phyloP scores from a whole-genome alignment of 305 asterid genomes.

The Solanum chacoense region DNA sequence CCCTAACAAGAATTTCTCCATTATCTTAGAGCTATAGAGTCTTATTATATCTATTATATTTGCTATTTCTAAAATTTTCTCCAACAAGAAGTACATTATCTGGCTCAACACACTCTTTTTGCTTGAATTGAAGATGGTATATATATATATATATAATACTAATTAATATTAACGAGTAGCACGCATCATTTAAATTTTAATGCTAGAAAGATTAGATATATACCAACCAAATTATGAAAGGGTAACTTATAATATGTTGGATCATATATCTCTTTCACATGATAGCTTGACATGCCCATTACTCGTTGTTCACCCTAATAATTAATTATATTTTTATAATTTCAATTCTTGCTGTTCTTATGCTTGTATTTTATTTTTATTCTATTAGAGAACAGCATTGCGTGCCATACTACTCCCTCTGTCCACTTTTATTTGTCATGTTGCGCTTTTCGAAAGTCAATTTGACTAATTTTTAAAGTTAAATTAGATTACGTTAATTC shows the following conservation, averaged over 20 bases:
- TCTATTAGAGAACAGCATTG: not conserved
- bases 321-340: not conserved
- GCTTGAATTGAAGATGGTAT: not conserved
- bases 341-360: not conserved
- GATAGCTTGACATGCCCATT: not conserved
- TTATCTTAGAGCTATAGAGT: too few species aligned
- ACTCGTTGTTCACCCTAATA: not conserved
- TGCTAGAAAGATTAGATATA: too few species aligned
- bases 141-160: too few species aligned
- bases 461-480: too few species aligned
- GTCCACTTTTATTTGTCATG: too few species aligned
- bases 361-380: too few species aligned
- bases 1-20: not conserved
- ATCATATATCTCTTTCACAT: not conserved
- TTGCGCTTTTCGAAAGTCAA: too few species aligned
- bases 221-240: not conserved
- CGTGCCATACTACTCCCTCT: not conserved
- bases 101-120: not conserved
- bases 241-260: not conserved
- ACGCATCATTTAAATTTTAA: too few species aligned
- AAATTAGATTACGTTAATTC: too few species aligned
- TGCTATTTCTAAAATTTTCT: too few species aligned
- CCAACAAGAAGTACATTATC: not conserved
- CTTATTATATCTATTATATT: too few species aligned
- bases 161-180: too few species aligned